Evolutionary conservation across 2,329 filamentous ascomycete species (phyloP), one percentile per base, ranked within the genome.

Genomic region (Stagonosporopsis tanaceti): DNA sequence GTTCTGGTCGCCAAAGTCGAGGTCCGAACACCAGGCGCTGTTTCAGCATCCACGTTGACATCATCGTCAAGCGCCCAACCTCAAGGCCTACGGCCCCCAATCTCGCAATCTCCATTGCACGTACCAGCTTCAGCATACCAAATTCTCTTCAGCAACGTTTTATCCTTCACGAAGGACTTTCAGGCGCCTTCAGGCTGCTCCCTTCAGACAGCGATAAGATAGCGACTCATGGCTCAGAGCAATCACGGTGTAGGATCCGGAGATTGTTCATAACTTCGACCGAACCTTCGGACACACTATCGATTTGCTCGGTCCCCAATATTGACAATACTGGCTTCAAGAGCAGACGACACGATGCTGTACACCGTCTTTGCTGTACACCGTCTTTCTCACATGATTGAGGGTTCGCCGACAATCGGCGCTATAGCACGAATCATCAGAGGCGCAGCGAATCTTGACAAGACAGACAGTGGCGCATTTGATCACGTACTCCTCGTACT

Each of bases 31-130:
- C 53, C 55, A 61, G 60, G 64, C 64, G 58, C 62, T 44, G 62
- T 68, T 65, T 66, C 65, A 66, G 54, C 58, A 42, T 48, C 27
- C 30, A 47, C 42, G 22, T 51, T 57, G 53, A 51, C 47, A 56
- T 59, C 57, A 63, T 59, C 11, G 47, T 59, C 55, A 47, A 37
- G 24, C 47, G 25, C 42, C 44, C 52, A 53, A 54, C 47, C 48
- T 41, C 47, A 55, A 57, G 45, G 42, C 38, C 48, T 38, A 37
- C 34, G 46, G 51, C 53, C 47, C 54, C 58, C 46, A 53, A 52
- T 35, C 34, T 50, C 27, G 28, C 38, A 53, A 57, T 47, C 47
- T 57, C 53, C 47, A 52, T 57, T 45, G 28, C 38, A 44, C 14
- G 35, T 20, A 25, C 14, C 37, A 39, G 35, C 8, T 30, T 25